These are phyloP conservation scores for Phytopythium mirpurense DNA, from an alignment of 352 stramenopile genomes.

Conservation along the genomic window DNA sequence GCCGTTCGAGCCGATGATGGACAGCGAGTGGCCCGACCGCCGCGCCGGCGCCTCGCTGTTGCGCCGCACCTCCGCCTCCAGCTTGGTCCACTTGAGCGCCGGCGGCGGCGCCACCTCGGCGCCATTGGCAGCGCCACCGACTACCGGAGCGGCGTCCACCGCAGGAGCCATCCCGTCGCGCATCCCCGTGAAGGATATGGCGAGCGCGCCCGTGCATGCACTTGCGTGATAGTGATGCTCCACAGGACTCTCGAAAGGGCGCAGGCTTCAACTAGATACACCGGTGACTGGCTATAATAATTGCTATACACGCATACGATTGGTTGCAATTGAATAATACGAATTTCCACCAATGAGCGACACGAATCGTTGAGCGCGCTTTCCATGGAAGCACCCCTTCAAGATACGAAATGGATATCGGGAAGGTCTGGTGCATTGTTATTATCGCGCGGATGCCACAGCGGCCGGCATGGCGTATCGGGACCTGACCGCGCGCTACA, in stretches of 20 bases:
- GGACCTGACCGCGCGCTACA: constrained; percentile 50
- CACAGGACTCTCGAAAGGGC: no score
- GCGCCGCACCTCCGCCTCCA: constrained; percentile 44
- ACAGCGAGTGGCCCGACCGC: constrained; percentile 92
- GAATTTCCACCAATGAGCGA: no score
- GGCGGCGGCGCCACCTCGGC: constrained; percentile 6
- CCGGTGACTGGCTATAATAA: constrained; percentile 10
- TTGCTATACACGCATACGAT: neutral
- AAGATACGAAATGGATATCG: constrained; percentile 27
- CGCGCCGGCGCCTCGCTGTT: constrained; percentile 85
- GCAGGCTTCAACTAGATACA: constrained; percentile 3
- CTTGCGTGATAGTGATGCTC: no score
- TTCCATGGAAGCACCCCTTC: constrained; percentile 29
- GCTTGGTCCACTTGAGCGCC: constrained; percentile 47
- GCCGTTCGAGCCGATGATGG: constrained; percentile 79
- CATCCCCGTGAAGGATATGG: neutral
- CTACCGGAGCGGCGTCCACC: neutral
- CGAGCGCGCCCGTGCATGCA: neutral
- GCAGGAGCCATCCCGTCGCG: neutral
- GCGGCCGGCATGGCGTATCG: constrained; percentile 50
- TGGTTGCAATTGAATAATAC: constrained; percentile 8
- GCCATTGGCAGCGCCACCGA: constrained; percentile 4
- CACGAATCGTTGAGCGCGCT: neutral
- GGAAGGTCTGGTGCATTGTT: no score
- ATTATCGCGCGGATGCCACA: neutral